Evolutionary conservation across 78 protist genomes (phyloP), one percentile per base, ranked within the genome.

Genomic region (Isochrysis galbana): DNA sequence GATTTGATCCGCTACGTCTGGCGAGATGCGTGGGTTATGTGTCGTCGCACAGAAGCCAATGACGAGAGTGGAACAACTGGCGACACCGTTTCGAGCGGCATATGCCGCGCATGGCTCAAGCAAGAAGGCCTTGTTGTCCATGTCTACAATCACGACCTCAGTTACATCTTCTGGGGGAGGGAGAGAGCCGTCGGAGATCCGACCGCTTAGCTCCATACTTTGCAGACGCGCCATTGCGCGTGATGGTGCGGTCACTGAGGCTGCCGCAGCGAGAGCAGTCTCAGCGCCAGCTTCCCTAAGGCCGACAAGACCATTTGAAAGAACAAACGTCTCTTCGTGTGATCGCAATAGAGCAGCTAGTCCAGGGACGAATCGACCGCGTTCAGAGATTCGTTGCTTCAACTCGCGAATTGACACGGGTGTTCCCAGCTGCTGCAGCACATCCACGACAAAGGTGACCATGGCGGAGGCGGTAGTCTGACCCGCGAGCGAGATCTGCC

Each of bases 91-190:
- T 41, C 84, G 46, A 22, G 7, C 10, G 2, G 74, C 74, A 21
- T 61, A 21, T 7, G 74, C 74, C 36, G 74, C 74, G 74, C 74
- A 23, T 7, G 10, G 2, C 84, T 77, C 84, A 46, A 77, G 84
- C 46, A 26, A 5, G 84, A 39, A 39, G 34, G 84, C 84, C 84
- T 77, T 36, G 46, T 77, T 77, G 84, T 77, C 84, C 47, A 77
- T 17, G 46, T 77, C 84, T 25, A 77, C 2, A 10, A 39, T 5
- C 34, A 77, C 47, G 29, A 77, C 84, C 46, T 77, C 84, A 23
- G 1, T 29, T 1, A 10, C n/a, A 0, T 23, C 44, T 3, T 25
- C 45, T 23, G 84, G 47, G 34, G 44, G 19, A 41, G 46, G 47
- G 5, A 72, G 82, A 7, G 41, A 19, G 19, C n/a, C 84, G 74